phyloP scores from a whole-genome alignment of 441 rosid genomes.

The Syzygium malaccense region DNA sequence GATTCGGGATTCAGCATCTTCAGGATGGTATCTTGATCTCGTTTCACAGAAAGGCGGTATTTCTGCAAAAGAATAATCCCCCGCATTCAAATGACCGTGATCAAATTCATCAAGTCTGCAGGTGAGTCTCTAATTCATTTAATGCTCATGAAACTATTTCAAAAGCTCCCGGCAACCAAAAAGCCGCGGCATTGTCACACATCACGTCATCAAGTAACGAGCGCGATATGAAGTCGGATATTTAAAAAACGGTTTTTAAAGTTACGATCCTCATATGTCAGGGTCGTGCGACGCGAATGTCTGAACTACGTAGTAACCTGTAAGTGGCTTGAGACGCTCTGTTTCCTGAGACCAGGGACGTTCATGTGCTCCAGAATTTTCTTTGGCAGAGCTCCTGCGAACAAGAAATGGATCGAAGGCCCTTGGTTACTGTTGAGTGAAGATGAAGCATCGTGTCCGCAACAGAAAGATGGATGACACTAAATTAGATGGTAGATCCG shows the following conservation, averaged over 20 bases:
- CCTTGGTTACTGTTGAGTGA: background rate
- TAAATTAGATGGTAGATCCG: background rate
- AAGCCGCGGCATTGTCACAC: background rate
- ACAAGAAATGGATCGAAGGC: background rate
- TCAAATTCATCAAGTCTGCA: background rate
- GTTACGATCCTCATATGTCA: background rate
- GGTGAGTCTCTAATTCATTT: background rate
- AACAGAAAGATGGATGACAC: background rate
- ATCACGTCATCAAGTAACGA: background rate
- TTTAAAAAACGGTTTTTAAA: background rate
- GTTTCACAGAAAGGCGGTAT: slow-evolving; percentile 25
- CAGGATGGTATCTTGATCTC: slow-evolving; percentile 8
- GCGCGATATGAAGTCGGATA: background rate
- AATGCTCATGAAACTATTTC: background rate
- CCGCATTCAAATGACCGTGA: background rate
- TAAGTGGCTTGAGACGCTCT: slow-evolving; percentile 39
- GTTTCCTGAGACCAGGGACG: slow-evolving; percentile 32
- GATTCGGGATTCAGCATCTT: background rate
- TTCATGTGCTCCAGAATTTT: slow-evolving; percentile 38
- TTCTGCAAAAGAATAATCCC: slow-evolving; percentile 18
- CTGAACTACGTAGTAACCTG: slow-evolving; percentile 27
- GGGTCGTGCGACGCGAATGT: background rate
- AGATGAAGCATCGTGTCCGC: background rate
- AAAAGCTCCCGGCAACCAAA: background rate
- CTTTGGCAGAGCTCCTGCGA: slow-evolving; percentile 29